A percentile compares a stretch with the other conserved stretches of the same genome.
These are phyloP conservation scores for Pistacia integerrima DNA, from an alignment of 345 rosid species.

Conservation along the genomic window DNA sequence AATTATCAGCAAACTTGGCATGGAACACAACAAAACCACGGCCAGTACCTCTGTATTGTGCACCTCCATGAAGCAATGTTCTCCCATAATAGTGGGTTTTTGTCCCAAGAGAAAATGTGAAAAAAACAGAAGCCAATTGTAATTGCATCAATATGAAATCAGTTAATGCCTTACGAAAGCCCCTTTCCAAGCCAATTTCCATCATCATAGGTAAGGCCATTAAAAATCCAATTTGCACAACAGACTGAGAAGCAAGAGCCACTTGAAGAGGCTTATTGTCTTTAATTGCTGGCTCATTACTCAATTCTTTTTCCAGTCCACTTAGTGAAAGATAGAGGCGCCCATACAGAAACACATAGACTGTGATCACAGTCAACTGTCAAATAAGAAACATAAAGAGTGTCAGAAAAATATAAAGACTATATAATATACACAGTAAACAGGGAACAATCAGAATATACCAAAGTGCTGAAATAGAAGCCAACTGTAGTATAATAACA, in stretches of 20 bases:
- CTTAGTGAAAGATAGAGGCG: slow-evolving; percentile 60
- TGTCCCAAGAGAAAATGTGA: slow-evolving; percentile 74
- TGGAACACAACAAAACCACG: slow-evolving; percentile 91
- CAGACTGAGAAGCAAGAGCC: slow-evolving; percentile 69
- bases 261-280: slow-evolving; percentile 57
- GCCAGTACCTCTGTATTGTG: slow-evolving; percentile 84
- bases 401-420: slow-evolving; percentile 5
- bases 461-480: slow-evolving; percentile 90
- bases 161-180: slow-evolving; percentile 59
- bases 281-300: slow-evolving; percentile 36
- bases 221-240: slow-evolving; percentile 69
- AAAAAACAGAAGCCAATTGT: slow-evolving; percentile 65
- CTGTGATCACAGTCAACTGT: slow-evolving; percentile 62
- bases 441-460: slow-evolving; percentile 22
- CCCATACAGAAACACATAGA: slow-evolving; percentile 64
- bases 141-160: slow-evolving; percentile 72
- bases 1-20: slow-evolving; percentile 82
- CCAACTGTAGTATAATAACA: slow-evolving; percentile 88
- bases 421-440: not conserved
- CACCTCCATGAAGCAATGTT: slow-evolving; percentile 84
- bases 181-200: slow-evolving; percentile 79
- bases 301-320: slow-evolving; percentile 58
- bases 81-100: slow-evolving; percentile 68
- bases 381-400: slow-evolving; percentile 12
- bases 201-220: slow-evolving; percentile 72